Evolutionary conservation across 2,329 filamentous ascomycete species (phyloP).

Genomic region (Elsinoe batatas): DNA sequence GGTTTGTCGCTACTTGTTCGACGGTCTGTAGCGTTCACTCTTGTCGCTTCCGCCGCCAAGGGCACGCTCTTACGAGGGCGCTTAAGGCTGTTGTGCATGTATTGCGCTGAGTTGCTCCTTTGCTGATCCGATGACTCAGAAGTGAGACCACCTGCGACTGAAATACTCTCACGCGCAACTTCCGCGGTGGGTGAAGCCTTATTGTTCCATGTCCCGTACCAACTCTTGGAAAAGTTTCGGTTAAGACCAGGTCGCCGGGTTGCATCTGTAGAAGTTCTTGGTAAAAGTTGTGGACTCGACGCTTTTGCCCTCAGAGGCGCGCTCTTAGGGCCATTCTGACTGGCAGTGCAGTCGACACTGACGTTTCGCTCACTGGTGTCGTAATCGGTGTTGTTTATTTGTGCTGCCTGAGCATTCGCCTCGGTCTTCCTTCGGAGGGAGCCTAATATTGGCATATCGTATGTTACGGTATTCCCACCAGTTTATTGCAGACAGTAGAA

Average conservation of each 20-base stretch:
- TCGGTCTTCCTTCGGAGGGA: constrained; percentile 33
- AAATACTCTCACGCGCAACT: constrained; percentile 37
- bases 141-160: constrained; percentile 34
- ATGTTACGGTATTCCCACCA: not conserved
- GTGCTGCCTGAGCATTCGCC: constrained; percentile 27
- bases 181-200: constrained; percentile 40
- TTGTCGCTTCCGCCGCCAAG: constrained; percentile 36
- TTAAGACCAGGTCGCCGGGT: constrained; percentile 9
- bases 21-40: constrained; percentile 33
- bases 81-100: constrained; percentile 16
- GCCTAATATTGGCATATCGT: constrained; percentile 14
- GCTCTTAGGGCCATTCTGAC: not conserved
- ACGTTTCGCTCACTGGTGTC: not conserved
- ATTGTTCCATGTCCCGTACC: constrained; percentile 38
- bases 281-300: constrained; percentile 6
- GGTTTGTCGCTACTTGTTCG: constrained; percentile 20
- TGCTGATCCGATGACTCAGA: constrained; percentile 30
- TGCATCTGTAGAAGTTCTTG: not conserved
- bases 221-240: constrained; percentile 24
- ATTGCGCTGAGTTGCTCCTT: constrained; percentile 18
- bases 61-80: constrained; percentile 34
- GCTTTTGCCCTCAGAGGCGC: constrained; percentile 10
- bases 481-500: not conserved
- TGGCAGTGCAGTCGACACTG: not conserved
- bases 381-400: constrained; percentile 15